Base-by-base conservation (phyloP, 768 basidiomycete species). In the Mycena latifolia region DNA sequence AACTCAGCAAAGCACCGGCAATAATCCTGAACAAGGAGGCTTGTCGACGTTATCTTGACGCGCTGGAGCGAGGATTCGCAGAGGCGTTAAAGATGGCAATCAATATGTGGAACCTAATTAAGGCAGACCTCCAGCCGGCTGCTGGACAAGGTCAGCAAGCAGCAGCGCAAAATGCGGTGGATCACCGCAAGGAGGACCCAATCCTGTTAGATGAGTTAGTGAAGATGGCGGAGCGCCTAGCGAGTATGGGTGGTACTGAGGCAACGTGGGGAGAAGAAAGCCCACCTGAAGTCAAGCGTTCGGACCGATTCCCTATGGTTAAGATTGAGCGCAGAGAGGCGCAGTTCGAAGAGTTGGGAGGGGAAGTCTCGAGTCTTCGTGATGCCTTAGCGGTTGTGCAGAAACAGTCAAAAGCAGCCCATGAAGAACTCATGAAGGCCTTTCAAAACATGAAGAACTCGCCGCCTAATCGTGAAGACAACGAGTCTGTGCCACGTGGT, bases 1-100 rank as follows among this genome's bases (percentile, higher is more conserved):
- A 65, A n/a, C 33, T 65, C 2, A 65, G n/a, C 15, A 39, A 43
- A 29, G 55, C 47, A 14, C 63, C 63, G 2, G 47, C 63, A 0
- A 55, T 63, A 3, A 55, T 63, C 24, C 43, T 55, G 33, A 63
- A 63, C 24, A 63, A 63, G n/a, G 61, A 63, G 27, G 62, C 62
- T 2, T 56, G 55, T 29, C 39, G 48, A 0, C 63, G 63, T 17
- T 65, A 65, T 39, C 55, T 65, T 3, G 56, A 45, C 33, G 31
- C 41, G 31, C 56, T 65, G 5, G 56, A 65, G 43, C 47, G 56
- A 20, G 55, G 55, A 2, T 58, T 65, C n/a, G 61, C 63, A 0
- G 63, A 65, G 22, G 11, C 55, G 14, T 31, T 65, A n/a, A 24
- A 43, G 25, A 52, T 35, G 50, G 51, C 63, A 14, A 58, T 65